Percentiles rank a stretch among this genome's conserved stretches.
These are phyloP conservation scores for Fulvia fulva DNA, from an alignment of 2,329 filamentous ascomycete species.

Conservation along the genomic window DNA sequence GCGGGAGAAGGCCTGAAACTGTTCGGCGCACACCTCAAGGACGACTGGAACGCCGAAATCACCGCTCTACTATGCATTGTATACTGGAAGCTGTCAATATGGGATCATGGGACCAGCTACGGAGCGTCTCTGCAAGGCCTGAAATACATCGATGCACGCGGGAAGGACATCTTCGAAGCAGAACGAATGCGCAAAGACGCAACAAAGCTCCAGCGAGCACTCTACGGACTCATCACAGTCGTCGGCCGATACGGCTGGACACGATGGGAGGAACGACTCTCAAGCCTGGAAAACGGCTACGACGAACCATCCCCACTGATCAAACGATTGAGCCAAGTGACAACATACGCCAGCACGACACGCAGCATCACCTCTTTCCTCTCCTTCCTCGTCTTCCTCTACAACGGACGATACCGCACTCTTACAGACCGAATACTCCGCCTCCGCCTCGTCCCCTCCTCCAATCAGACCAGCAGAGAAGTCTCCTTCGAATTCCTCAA, in stretches of 20 bases:
- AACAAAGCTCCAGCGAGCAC: constrained; percentile 73
- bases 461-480: constrained; percentile 79
- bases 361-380: constrained; percentile 78
- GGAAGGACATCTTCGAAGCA: constrained; percentile 9
- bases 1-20: constrained; percentile 86
- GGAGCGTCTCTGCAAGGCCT: constrained; percentile 90
- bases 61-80: constrained; percentile 69
- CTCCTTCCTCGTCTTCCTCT: constrained; percentile 86
- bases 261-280: constrained; percentile 84
- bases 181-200: constrained; percentile 56
- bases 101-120: constrained; percentile 95
- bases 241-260: constrained; percentile 86
- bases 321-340: constrained; percentile 61
- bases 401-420: constrained; percentile 87
- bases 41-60: constrained; percentile 87
- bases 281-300: constrained; percentile 72
- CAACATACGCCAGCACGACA: constrained; percentile 63
- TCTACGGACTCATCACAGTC: constrained; percentile 82
- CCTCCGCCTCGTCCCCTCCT: constrained; percentile 79
- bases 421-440: constrained; percentile 79
- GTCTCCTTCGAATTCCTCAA: constrained; percentile 98
- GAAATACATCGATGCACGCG: constrained; percentile 78
- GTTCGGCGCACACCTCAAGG: constrained; percentile 70
- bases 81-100: constrained; percentile 91
- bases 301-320: constrained; percentile 53